Conservation (phyloP, 352 stramenopile genomes). For the Blastocystis sp. region DNA sequence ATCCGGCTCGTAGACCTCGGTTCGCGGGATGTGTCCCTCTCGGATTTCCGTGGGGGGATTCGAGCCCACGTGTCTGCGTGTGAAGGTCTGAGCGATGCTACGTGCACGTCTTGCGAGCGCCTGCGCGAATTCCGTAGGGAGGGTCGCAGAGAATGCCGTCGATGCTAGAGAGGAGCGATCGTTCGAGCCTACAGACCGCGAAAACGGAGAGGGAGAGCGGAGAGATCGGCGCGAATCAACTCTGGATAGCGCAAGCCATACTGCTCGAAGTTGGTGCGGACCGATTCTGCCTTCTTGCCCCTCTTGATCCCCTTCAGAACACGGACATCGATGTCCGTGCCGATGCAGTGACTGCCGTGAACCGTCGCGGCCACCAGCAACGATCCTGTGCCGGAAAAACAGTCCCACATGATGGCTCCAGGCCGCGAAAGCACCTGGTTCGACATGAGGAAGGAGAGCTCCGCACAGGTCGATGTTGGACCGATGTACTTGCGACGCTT, state of each 20-base stretch:
- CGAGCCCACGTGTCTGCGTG: conserved; percentile 66
- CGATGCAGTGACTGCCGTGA: conserved; percentile 82
- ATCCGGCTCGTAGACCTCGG: conserved; percentile 84
- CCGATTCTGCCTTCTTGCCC: conserved; percentile 67
- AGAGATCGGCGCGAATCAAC: conserved; percentile 84
- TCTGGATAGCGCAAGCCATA: conserved; percentile 85
- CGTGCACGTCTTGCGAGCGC: conserved; percentile 82
- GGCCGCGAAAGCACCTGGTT: conserved; percentile 68
- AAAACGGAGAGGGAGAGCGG: conserved; percentile 68
- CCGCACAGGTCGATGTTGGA: conserved; percentile 91
- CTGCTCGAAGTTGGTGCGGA: conserved; percentile 81
- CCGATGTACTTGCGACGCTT: conserved; percentile 82
- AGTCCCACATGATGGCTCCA: conserved; percentile 78
- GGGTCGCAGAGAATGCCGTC: conserved; percentile 84
- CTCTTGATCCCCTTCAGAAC: conserved; percentile 81
- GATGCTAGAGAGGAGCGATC: conserved; percentile 66
- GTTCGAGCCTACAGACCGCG: conserved; percentile 65
- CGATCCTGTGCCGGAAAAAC: conserved; percentile 91
- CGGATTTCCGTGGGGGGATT: conserved; percentile 69
- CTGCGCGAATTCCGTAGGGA: conserved; percentile 85
- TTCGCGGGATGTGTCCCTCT: conserved; percentile 86
- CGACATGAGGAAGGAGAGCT: conserved; percentile 90
- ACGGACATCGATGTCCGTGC: conserved; percentile 90
- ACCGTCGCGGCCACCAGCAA: conserved; percentile 86
- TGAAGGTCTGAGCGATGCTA: conserved; percentile 81